Evolutionary conservation across 345 rosid species (phyloP).

Genomic region (Heritiera fomes): DNA sequence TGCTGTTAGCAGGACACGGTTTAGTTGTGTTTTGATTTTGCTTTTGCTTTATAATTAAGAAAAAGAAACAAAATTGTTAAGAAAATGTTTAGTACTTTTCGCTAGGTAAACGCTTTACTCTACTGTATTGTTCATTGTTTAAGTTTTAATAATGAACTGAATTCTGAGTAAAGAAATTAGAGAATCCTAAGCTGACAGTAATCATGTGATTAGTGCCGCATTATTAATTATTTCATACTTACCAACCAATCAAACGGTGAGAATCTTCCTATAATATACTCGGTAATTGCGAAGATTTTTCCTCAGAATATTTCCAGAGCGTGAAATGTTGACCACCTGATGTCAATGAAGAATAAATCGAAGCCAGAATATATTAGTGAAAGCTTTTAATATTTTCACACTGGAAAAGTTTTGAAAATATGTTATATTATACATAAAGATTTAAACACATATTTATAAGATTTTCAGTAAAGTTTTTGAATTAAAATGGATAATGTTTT

Average conservation of each 20-base stretch:
- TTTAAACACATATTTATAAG: too few species aligned
- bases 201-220: too few species aligned
- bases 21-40: neutral
- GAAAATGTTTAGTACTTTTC: neutral
- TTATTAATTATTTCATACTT: too few species aligned
- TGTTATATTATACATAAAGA: too few species aligned
- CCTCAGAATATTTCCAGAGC: neutral
- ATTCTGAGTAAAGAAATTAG: neutral
- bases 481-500: too few species aligned
- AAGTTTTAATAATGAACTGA: neutral
- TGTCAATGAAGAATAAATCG: neutral
- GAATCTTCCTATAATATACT: neutral
- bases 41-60: constrained; percentile 9
- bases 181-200: constrained; percentile 13
- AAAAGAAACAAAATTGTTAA: constrained; percentile 11
- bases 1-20: neutral
- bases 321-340: neutral
- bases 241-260: neutral
- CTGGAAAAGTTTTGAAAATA: too few species aligned
- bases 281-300: neutral
- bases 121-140: neutral
- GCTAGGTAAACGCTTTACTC: constrained; percentile 24
- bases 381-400: too few species aligned
- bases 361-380: too few species aligned
- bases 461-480: too few species aligned